A percentile compares a stretch with the other conserved stretches of the same genome.
Evolutionary conservation across 177 flowering plant species (phyloP).

Genomic region (Tripterygium wilfordii): DNA sequence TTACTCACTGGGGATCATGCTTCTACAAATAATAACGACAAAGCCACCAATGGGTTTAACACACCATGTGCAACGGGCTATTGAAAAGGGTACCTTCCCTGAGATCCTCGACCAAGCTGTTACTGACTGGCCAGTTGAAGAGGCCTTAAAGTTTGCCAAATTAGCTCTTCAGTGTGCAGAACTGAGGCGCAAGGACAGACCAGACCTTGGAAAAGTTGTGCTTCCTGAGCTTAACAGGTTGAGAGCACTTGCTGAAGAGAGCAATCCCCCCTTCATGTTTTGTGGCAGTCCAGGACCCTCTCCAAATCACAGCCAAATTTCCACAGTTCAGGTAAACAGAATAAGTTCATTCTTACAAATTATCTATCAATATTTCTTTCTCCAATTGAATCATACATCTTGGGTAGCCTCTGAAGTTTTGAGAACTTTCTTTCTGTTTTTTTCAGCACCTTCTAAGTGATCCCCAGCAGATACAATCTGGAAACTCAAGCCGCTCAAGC

Average conservation of each 20-base stretch:
- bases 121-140: conserved; percentile 31
- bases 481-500: conserved; percentile 31
- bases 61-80: conserved; percentile 20
- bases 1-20: conserved; percentile 32
- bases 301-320: conserved; percentile 2
- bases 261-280: not conserved
- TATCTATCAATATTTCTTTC: not conserved
- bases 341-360: too few relatives aligned
- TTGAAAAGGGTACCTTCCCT: conserved; percentile 21
- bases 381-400: not conserved
- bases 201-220: conserved; percentile 28
- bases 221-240: conserved; percentile 24
- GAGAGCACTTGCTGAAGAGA: conserved; percentile 22
- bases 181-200: conserved; percentile 27
- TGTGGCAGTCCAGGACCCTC: conserved; percentile 11
- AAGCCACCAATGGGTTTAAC: conserved; percentile 34
- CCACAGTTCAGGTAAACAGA: conserved; percentile 10
- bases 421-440: not conserved
- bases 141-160: conserved; percentile 20
- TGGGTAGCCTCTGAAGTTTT: not conserved
- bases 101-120: conserved; percentile 28
- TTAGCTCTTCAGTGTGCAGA: conserved; percentile 28
- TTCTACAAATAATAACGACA: conserved; percentile 29
- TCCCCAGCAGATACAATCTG: conserved; percentile 6
- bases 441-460: conserved; percentile 33